A percentile compares a stretch with the other conserved stretches of the same genome.
Conservation (phyloP, 1,139 yeast species). For the Pichia sorboxylosa region DNA sequence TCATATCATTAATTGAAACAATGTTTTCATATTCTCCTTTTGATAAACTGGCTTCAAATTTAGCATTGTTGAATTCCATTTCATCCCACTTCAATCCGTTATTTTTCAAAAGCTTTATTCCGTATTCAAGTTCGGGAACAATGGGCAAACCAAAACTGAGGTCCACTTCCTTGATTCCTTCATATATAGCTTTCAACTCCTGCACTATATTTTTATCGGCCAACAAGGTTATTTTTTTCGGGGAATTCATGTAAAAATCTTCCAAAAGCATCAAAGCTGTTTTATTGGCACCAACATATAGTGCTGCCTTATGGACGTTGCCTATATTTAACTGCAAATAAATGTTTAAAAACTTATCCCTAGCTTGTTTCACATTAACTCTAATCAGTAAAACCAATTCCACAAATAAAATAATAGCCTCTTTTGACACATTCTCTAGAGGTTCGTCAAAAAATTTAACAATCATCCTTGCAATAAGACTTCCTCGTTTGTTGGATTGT, state of each 20-base stretch:
- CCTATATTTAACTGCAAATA: slow-evolving; percentile 28
- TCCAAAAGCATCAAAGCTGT: slow-evolving; percentile 48
- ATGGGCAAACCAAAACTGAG: slow-evolving; percentile 52
- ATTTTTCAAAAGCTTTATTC: slow-evolving; percentile 31
- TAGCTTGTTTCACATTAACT: slow-evolving; percentile 29
- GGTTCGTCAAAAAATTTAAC: slow-evolving; percentile 15
- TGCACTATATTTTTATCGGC: slow-evolving; percentile 13
- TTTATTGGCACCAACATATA: slow-evolving; percentile 27
- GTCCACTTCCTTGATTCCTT: slow-evolving; percentile 47
- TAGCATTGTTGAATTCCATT: slow-evolving; percentile 46
- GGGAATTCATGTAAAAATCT: slow-evolving; percentile 22
- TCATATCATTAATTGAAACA: slow-evolving; percentile 16
- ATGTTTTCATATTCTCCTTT: slow-evolving; percentile 2
- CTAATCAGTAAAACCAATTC: slow-evolving; percentile 34
- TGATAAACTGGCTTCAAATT: slow-evolving; percentile 35
- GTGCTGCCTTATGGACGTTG: slow-evolving; percentile 28
- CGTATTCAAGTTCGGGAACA: slow-evolving; percentile 40
- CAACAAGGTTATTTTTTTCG: slow-evolving; percentile 13
- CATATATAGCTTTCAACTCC: slow-evolving; percentile 32
- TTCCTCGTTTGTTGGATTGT: slow-evolving; percentile 11
- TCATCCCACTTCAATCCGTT: slow-evolving; percentile 28
- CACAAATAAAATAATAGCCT: slow-evolving; percentile 27
- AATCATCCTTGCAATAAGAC: slow-evolving; percentile 12
- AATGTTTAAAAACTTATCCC: slow-evolving; percentile 26
- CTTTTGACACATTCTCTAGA: slow-evolving; percentile 7